Evolutionary conservation across 176 grass and related monocot genomes (phyloP).

Genomic region (Raddia guianensis): DNA sequence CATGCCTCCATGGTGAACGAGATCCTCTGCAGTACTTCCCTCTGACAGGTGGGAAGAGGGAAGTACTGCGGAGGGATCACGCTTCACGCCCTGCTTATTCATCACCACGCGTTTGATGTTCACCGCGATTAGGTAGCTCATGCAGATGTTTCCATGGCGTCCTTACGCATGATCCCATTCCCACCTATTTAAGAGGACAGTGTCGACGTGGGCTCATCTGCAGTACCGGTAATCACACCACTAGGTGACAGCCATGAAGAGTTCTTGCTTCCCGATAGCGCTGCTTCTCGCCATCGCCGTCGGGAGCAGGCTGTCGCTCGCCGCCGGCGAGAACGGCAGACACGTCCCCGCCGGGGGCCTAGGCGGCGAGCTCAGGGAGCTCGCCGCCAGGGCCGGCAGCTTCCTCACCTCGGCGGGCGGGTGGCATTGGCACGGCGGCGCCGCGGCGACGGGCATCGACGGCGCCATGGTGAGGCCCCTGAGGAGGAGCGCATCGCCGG

Average conservation of each 20-base stretch:
- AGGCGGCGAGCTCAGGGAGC: slow-evolving; percentile 39
- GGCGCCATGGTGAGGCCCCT: neutral
- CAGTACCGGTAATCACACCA: neutral
- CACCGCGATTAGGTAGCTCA: slow-evolving; percentile 60
- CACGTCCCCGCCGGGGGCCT: slow-evolving; percentile 11
- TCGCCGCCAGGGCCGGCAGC: slow-evolving; percentile 49
- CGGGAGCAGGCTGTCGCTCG: slow-evolving; percentile 42
- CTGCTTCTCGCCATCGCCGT: slow-evolving; percentile 51
- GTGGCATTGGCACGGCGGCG: slow-evolving; percentile 17
- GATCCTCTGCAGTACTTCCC: too few species aligned
- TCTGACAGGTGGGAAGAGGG: too few species aligned
- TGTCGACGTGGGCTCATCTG: slow-evolving; percentile 31
- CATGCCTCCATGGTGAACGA: too few species aligned
- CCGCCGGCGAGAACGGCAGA: slow-evolving; percentile 32
- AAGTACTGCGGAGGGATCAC: too few species aligned
- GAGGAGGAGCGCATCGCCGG: slow-evolving; percentile 19
- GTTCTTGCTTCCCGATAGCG: slow-evolving; percentile 45
- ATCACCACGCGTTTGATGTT: slow-evolving; percentile 54
- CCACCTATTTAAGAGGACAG: slow-evolving; percentile 58
- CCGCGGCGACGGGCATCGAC: neutral
- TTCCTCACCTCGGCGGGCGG: slow-evolving; percentile 42
- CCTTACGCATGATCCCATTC: neutral
- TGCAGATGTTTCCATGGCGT: slow-evolving; percentile 39
- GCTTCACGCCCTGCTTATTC: slow-evolving; percentile 33
- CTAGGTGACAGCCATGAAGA: slow-evolving; percentile 47